Percentiles rank a stretch among this genome's conserved stretches.
These are phyloP conservation scores for Castanea mollissima DNA, from an alignment of 306 rosid genomes.

Conservation along the genomic window DNA sequence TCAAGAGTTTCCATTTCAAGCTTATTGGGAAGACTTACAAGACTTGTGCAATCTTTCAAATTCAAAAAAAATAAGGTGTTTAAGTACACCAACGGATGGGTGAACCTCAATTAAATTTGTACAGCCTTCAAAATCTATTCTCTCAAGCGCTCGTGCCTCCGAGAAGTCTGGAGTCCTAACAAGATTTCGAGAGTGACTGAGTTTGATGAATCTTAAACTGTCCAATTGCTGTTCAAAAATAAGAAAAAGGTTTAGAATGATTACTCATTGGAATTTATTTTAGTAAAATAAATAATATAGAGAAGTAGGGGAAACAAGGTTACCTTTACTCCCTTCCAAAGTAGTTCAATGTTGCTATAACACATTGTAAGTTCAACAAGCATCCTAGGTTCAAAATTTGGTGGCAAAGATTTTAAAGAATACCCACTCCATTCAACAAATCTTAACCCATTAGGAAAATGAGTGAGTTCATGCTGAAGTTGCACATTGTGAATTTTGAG, in stretches of 20 bases:
- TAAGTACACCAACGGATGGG: background rate
- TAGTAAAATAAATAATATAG: no score
- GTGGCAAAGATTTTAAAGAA: background rate
- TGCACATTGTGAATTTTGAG: constrained; percentile 10
- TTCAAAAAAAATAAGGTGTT: background rate
- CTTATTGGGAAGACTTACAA: background rate
- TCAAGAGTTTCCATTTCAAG: background rate
- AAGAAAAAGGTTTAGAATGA: no score
- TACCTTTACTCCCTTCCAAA: constrained; percentile 12
- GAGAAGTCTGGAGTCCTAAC: background rate
- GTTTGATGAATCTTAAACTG: background rate
- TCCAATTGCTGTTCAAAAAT: no score
- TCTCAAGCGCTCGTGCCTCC: background rate
- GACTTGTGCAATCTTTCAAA: background rate
- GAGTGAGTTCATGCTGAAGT: background rate
- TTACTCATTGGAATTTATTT: no score
- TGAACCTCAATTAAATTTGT: background rate
- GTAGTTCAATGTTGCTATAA: background rate
- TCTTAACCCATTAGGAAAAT: constrained; percentile 4
- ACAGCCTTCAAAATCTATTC: background rate
- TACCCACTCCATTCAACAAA: constrained; percentile 13
- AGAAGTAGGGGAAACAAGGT: no score
- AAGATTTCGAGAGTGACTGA: background rate
- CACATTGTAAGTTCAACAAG: constrained; percentile 5
- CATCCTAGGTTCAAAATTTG: background rate